These are phyloP conservation scores for Cyclotella atomus DNA, from an alignment of 108 stramenopile genomes.

Conservation along the genomic window DNA sequence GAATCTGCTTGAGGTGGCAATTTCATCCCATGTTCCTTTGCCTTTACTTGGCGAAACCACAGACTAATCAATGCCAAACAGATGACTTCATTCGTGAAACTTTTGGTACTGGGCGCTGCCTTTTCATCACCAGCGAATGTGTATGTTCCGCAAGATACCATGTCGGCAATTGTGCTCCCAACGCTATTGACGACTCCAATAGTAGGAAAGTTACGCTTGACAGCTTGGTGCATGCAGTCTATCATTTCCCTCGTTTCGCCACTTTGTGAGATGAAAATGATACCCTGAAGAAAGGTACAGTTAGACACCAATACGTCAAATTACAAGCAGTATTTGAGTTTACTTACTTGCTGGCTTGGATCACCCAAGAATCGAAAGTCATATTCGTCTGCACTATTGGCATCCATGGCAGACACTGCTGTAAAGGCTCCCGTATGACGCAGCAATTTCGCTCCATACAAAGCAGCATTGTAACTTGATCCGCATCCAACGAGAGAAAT, in stretches of 20 bases:
- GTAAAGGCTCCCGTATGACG: conserved; percentile 68
- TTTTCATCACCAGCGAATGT: conserved; percentile 87
- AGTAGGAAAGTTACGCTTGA: conserved; percentile 50
- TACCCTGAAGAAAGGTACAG: conserved; percentile 21
- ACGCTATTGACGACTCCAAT: conserved; percentile 84
- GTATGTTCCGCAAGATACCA: conserved; percentile 85
- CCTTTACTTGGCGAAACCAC: conserved; percentile 78
- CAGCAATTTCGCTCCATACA: conserved; percentile 86
- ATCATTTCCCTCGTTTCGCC: conserved; percentile 89
- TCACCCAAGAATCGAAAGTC: conserved; percentile 53
- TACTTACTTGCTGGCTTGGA: conserved; percentile 14
- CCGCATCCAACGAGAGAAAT: conserved; percentile 73
- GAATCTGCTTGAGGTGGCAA: conserved; percentile 22
- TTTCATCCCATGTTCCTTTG: conserved; percentile 45
- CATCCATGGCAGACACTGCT: conserved; percentile 73
- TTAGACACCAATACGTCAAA: neutral
- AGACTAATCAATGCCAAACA: conserved; percentile 78
- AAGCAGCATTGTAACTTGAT: conserved; percentile 76
- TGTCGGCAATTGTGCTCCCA: conserved; percentile 79
- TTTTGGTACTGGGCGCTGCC: conserved; percentile 90
- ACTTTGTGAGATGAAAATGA: conserved; percentile 79
- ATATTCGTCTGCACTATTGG: conserved; percentile 62
- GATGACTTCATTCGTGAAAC: conserved; percentile 89
- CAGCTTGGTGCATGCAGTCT: conserved; percentile 60
- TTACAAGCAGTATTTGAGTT: neutral